Evolutionary conservation across 1,284 basidiomycete species (phyloP), one percentile per base, ranked within the genome.

Genomic region (Ganoderma sp.): DNA sequence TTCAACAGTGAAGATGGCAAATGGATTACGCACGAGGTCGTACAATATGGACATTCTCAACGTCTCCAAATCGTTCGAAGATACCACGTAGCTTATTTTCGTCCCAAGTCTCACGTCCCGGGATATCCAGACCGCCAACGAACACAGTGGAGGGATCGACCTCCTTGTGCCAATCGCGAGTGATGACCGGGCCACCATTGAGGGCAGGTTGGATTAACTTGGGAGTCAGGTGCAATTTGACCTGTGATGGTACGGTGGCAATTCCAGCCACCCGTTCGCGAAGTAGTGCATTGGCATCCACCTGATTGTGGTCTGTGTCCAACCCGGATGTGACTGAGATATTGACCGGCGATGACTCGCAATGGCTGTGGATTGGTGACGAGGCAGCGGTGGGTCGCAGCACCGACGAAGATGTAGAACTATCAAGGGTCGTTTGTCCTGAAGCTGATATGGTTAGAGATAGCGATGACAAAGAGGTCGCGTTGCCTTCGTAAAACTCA

Each of bases 131-230:
- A 2, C 91, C 91, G 15, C 92, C 91, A 37, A 93, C 89, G 75
- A 93, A 93, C 28, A 93, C 81, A 0, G 90, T 88, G 2, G 84
- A 87, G 0, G 87, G 88, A 75, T 93, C 90, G 15, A 90, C 75
- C 25, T 85, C 71, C 63, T 72, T 76, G 54, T 75, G 77, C 41
- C 79, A 75, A 66, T 81, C 79, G 15, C 39, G 22, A 17, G 58
- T n/a, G 37, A 43, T 28, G 12, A 22, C 34, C n/a, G n/a, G 7
- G 32, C 6, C 9, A 60, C 15, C 22, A 14, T 43, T 42, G 58
- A 15, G 15, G 25, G 15, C 6, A 22, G 7, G 15, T 12, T 41
- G 58, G 58, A 12, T 12, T 25, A 8, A 22, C 22, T 41, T 22
- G 39, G 37, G 14, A 22, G 12, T 14, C 8, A 14, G 22, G 14